Conservation (phyloP, 1,139 yeast species). For the Saccharomyces hybrid region DNA sequence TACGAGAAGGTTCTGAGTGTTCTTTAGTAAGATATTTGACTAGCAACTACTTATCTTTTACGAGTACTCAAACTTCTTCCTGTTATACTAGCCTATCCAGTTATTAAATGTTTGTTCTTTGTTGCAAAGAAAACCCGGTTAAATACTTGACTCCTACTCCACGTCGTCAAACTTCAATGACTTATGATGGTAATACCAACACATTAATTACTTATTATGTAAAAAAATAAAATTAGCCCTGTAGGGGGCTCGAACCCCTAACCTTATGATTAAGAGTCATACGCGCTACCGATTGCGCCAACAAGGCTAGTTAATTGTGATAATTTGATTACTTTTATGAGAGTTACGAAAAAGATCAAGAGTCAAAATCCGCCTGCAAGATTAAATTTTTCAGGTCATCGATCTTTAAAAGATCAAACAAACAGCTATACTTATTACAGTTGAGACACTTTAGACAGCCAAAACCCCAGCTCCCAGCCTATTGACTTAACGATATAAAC, state of each 20-base stretch:
- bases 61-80: no score
- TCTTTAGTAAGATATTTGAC: no score
- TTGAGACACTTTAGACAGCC: background rate
- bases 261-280: slow-evolving; percentile 41
- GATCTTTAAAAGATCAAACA: background rate
- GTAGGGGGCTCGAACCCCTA: slow-evolving; percentile 43
- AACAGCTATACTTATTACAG: background rate
- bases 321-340: background rate
- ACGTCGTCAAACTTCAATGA: no score
- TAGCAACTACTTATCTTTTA: no score
- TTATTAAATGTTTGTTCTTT: no score
- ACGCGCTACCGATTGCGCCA: slow-evolving; percentile 44
- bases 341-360: background rate
- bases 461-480: background rate
- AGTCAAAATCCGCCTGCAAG: background rate
- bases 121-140: no score
- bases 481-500: background rate
- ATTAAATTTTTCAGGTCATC: background rate
- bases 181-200: no score
- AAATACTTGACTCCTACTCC: no score
- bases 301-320: slow-evolving; percentile 31
- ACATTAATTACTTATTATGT: no score
- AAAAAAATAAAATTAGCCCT: slow-evolving; percentile 27
- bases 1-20: no score
- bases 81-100: no score